phyloP scores from a whole-genome alignment of 192 early-diverging fungal genomes.

The Coemansia sp. region DNA sequence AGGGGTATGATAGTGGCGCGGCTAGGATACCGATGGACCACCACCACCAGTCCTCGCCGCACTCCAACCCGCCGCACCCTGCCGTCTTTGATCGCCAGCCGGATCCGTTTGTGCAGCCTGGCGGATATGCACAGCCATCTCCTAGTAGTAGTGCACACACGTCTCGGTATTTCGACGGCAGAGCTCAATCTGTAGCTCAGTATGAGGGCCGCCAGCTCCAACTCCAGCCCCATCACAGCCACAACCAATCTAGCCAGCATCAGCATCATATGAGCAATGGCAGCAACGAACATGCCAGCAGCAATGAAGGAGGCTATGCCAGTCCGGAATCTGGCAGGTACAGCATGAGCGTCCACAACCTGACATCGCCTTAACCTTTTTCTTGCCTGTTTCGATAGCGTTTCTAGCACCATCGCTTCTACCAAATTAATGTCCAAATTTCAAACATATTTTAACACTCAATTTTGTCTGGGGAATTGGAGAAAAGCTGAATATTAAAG shows the following conservation, averaged over 20 bases:
- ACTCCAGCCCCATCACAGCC: background rate
- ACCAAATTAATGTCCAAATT: too few relatives aligned
- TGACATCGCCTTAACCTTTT: constrained; percentile 33
- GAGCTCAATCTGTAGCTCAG: background rate
- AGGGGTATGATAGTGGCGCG: background rate
- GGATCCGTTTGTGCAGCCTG: background rate
- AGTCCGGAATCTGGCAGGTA: constrained; percentile 27
- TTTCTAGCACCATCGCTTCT: too few relatives aligned
- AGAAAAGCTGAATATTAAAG: too few relatives aligned
- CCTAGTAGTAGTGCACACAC: background rate
- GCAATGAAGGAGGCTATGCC: constrained; percentile 13
- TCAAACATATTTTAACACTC: too few relatives aligned
- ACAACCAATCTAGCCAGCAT: too few relatives aligned
- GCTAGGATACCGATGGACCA: background rate
- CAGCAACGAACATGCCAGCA: background rate
- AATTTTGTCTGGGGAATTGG: too few relatives aligned
- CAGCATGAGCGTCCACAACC: constrained; percentile 52
- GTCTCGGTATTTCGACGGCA: background rate
- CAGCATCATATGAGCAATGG: constrained; percentile 16
- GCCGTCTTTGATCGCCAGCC: background rate
- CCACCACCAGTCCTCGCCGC: background rate
- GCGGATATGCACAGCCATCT: background rate
- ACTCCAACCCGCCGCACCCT: background rate
- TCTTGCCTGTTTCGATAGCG: background rate
- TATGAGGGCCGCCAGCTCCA: background rate